A percentile compares a stretch with the other conserved stretches of the same genome.
These are phyloP conservation scores for Colletotrichum paranaense DNA, from an alignment of 2,329 filamentous ascomycete genomes.

Conservation along the genomic window DNA sequence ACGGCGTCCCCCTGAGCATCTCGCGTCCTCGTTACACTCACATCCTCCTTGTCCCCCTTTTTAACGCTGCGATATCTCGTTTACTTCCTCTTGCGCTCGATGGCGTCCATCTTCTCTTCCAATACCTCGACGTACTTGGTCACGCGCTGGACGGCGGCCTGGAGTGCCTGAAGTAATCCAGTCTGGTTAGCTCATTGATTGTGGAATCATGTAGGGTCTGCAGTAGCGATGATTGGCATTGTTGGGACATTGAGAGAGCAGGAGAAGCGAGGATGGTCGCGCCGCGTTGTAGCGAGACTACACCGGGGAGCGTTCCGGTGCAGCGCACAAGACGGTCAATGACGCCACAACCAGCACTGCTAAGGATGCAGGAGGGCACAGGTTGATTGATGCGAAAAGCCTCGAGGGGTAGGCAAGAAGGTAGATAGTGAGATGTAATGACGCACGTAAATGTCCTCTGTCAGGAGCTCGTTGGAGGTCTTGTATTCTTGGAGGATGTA, in stretches of 20 bases:
- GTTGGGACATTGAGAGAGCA: background rate
- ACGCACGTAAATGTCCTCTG: slow-evolving; percentile 95
- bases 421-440: slow-evolving; percentile 50
- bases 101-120: slow-evolving; percentile 80
- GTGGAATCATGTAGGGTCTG: background rate
- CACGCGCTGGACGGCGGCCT: slow-evolving; percentile 87
- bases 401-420: background rate
- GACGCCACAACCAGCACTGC: background rate
- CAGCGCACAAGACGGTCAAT: background rate
- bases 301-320: background rate
- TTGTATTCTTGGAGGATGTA: slow-evolving; percentile 96
- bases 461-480: slow-evolving; percentile 90
- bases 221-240: no score
- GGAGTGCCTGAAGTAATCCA: slow-evolving; percentile 72
- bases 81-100: slow-evolving; percentile 75
- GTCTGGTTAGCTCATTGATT: slow-evolving; percentile 12
- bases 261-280: background rate
- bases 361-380: slow-evolving; percentile 6
- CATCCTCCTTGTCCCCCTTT: background rate
- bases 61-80: background rate
- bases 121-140: slow-evolving; percentile 85
- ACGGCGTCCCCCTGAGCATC: background rate
- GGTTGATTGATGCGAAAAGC: background rate
- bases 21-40: background rate
- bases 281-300: slow-evolving; percentile 5